phyloP scores from a whole-genome alignment of 2,329 filamentous ascomycete genomes.

The Grosmannia penicillata region DNA sequence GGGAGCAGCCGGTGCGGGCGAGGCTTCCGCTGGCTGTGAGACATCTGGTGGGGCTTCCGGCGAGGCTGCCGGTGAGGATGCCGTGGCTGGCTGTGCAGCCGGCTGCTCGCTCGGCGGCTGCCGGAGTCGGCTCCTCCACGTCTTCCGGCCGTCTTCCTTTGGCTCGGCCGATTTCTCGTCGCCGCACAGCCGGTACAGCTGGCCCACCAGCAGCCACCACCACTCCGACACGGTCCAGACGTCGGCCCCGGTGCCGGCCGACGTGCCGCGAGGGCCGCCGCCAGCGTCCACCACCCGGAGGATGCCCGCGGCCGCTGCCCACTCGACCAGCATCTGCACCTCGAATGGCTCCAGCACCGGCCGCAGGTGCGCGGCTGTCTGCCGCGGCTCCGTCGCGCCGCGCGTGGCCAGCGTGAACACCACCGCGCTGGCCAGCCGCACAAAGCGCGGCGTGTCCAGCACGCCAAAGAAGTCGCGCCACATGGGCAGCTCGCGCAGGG shows the following conservation, averaged over 20 bases:
- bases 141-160: neutral
- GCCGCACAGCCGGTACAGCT: slow-evolving; percentile 11
- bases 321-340: slow-evolving; percentile 39
- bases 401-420: slow-evolving; percentile 48
- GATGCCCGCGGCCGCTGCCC: slow-evolving; percentile 40
- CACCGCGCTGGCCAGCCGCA: slow-evolving; percentile 45
- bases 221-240: slow-evolving; percentile 38
- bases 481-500: slow-evolving; percentile 43
- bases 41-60: too few species aligned
- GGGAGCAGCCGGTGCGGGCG: too few species aligned
- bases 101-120: too few species aligned
- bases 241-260: slow-evolving; percentile 16
- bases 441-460: slow-evolving; percentile 46
- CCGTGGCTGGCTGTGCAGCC: too few species aligned
- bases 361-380: slow-evolving; percentile 39
- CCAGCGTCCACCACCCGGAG: slow-evolving; percentile 23
- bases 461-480: slow-evolving; percentile 58
- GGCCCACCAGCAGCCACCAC: slow-evolving; percentile 51
- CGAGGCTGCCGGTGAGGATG: too few species aligned
- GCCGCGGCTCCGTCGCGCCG: slow-evolving; percentile 37
- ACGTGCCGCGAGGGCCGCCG: slow-evolving; percentile 6
- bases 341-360: slow-evolving; percentile 50
- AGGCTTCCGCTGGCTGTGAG: too few species aligned
- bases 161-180: neutral
- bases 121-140: too few species aligned